Conservation (phyloP, 2,329 filamentous ascomycete genomes). For the Hymenotorrendiella dingleyae region DNA sequence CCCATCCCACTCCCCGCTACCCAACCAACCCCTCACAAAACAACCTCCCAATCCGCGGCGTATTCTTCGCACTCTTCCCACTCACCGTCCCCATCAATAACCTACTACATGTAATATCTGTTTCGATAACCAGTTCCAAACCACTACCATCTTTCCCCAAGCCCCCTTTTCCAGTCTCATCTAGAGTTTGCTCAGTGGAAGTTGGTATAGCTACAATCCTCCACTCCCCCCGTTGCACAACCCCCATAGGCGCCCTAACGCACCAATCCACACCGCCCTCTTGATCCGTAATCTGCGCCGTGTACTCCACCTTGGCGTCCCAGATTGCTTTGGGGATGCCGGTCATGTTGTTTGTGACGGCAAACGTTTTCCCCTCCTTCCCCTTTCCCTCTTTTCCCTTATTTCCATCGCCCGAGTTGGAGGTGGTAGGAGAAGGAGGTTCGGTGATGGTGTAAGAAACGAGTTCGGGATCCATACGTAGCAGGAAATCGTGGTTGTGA, state of each 20-base stretch:
- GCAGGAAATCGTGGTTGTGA: background rate
- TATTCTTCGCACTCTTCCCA: too few relatives aligned
- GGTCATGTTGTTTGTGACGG: background rate
- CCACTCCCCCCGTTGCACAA: background rate
- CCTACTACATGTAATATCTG: background rate
- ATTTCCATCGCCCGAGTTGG: too few relatives aligned
- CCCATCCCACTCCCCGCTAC: too few relatives aligned
- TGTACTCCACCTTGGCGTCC: background rate
- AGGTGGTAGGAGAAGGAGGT: too few relatives aligned
- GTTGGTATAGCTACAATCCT: too few relatives aligned
- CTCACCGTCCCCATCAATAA: background rate
- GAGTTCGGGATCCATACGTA: background rate
- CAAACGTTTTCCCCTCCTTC: too few relatives aligned
- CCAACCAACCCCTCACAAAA: too few relatives aligned
- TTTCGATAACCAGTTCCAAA: background rate
- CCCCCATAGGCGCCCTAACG: background rate
- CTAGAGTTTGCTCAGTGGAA: too few relatives aligned
- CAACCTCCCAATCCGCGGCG: too few relatives aligned
- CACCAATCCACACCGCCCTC: background rate
- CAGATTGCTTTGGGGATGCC: background rate
- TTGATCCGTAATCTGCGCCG: background rate
- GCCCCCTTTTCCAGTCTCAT: too few relatives aligned
- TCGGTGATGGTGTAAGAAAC: background rate
- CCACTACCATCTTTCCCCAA: background rate
- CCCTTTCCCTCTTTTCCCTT: too few relatives aligned